Conservation (phyloP, 139 green algal species). For the Tetraselmis chui region DNA sequence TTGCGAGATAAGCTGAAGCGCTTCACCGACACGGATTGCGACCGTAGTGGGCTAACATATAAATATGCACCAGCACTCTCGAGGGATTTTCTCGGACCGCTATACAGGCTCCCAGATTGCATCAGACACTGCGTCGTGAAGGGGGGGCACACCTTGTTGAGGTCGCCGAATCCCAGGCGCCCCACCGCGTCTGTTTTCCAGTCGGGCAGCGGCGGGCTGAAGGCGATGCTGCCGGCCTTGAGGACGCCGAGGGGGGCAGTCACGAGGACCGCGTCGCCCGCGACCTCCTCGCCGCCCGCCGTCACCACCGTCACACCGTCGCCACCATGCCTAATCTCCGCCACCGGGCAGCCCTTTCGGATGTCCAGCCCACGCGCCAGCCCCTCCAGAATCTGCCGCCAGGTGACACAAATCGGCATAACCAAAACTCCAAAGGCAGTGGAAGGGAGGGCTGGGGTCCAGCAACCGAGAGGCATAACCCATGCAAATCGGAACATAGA, state of each 20-base stretch:
- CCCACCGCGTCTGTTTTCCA: conserved; percentile 67
- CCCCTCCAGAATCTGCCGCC: conserved; percentile 7
- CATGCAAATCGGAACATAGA: too few relatives aligned
- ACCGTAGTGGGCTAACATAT: too few relatives aligned
- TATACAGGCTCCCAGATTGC: too few relatives aligned
- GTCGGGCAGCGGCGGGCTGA: conserved; percentile 58
- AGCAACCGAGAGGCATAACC: too few relatives aligned
- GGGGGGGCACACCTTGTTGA: conserved; percentile 67
- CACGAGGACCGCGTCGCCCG: conserved; percentile 49
- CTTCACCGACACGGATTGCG: too few relatives aligned
- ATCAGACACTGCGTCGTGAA: not conserved
- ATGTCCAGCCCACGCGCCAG: conserved; percentile 49
- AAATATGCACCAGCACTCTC: too few relatives aligned
- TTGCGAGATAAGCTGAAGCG: too few relatives aligned
- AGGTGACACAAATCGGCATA: too few relatives aligned
- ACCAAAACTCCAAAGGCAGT: too few relatives aligned
- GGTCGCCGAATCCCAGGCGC: conserved; percentile 65
- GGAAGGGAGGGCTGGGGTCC: too few relatives aligned
- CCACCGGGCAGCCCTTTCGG: conserved; percentile 20
- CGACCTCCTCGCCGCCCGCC: conserved; percentile 30
- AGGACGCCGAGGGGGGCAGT: conserved; percentile 67
- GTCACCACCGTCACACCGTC: conserved; percentile 11
- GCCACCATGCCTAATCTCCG: conserved; percentile 12
- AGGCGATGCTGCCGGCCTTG: conserved; percentile 51
- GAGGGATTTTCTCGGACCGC: too few relatives aligned